These are phyloP conservation scores for Hanseniaspora singularis DNA, from an alignment of 805 yeast genomes.

Conservation along the genomic window DNA sequence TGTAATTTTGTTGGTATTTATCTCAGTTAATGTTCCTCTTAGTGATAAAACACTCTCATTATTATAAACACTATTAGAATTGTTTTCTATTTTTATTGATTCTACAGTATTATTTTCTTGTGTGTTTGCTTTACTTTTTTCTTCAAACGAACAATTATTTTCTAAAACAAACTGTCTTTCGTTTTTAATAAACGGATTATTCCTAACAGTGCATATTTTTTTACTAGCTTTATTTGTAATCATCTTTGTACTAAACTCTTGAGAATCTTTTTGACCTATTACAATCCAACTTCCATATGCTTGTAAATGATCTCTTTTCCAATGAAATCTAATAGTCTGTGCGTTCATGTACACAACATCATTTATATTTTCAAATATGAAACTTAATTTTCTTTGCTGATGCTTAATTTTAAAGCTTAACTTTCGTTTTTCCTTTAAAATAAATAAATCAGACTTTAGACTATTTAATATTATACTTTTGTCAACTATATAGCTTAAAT, in stretches of 20 bases:
- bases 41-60: no score
- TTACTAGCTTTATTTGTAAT: no score
- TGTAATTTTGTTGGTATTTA: not conserved
- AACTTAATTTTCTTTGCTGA: not conserved
- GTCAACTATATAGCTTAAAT: not conserved
- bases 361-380: not conserved
- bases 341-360: not conserved
- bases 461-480: not conserved
- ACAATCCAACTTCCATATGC: not conserved
- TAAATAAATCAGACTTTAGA: not conserved
- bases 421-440: not conserved
- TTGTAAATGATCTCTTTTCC: constrained; percentile 6
- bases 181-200: constrained; percentile 1
- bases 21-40: no score
- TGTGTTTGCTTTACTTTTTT: no score
- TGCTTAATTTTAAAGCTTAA: not conserved
- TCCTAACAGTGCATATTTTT: not conserved
- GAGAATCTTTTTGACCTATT: no score
- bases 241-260: no score
- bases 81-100: no score
- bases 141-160: no score
- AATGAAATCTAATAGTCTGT: not conserved
- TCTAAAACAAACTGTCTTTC: no score
- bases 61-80: no score
- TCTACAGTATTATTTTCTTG: no score